Evolutionary conservation across 2,329 filamentous ascomycete species (phyloP).

Genomic region (Pseudopyrenochaeta lycopersici): DNA sequence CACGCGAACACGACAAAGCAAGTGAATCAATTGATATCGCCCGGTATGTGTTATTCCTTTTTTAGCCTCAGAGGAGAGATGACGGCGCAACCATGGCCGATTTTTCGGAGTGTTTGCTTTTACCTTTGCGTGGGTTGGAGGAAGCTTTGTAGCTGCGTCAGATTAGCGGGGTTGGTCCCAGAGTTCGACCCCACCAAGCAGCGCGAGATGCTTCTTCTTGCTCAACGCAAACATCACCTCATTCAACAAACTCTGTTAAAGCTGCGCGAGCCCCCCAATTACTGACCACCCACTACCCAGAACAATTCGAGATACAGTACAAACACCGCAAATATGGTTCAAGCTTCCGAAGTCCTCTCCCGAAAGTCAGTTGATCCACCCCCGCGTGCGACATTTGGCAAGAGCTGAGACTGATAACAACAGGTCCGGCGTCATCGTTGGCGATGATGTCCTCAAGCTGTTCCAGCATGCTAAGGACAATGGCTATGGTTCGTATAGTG

Average conservation of each 20-base stretch:
- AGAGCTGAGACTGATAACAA: conserved; percentile 11
- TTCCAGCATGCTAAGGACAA: conserved; percentile 92
- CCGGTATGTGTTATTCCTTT: conserved; percentile 8
- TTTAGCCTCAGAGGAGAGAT: neutral
- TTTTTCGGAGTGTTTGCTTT: conserved; percentile 13
- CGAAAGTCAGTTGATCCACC: conserved; percentile 64
- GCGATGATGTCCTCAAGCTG: conserved; percentile 71
- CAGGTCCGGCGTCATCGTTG: conserved; percentile 60
- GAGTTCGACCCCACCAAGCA: conserved; percentile 2
- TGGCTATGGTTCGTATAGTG: conserved; percentile 48
- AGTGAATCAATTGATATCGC: conserved; percentile 15
- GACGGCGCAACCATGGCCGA: neutral
- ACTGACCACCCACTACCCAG: neutral
- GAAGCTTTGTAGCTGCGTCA: conserved; percentile 10
- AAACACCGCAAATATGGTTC: conserved; percentile 25
- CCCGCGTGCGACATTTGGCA: conserved; percentile 2
- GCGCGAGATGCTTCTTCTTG: neutral
- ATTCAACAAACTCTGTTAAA: neutral
- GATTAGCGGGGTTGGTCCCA: conserved; percentile 21
- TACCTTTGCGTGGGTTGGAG: conserved; percentile 3
- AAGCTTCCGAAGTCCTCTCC: conserved; percentile 55
- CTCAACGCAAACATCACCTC: conserved; percentile 15
- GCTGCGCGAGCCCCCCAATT: neutral
- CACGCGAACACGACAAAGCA: conserved; percentile 46
- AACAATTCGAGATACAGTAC: neutral